Percentiles rank a stretch among this genome's conserved stretches.
phyloP scores from a whole-genome alignment of 352 stramenopile genomes.

The Phytopythium oedochilum region DNA sequence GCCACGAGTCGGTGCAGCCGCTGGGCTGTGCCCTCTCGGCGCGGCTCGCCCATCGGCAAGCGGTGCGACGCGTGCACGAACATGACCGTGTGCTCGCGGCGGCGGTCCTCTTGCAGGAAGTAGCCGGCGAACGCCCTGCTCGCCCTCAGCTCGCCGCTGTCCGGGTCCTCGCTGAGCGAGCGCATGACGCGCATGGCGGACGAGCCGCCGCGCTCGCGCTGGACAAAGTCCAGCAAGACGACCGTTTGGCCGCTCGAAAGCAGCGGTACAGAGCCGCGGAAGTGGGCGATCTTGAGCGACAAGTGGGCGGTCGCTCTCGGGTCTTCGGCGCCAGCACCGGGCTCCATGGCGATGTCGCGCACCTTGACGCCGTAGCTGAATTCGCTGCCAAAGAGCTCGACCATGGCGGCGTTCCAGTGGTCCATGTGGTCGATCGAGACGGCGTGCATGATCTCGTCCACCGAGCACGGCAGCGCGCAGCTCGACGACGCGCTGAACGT shows the following conservation, averaged over 20 bases:
- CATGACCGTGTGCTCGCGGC: constrained; percentile 9
- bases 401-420: constrained; percentile 24
- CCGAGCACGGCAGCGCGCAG: constrained; percentile 14
- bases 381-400: constrained; percentile 13
- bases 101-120: constrained; percentile 14
- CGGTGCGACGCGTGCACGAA: constrained; percentile 16
- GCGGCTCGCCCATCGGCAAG: background rate
- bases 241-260: constrained; percentile 11
- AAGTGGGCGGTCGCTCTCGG: constrained; percentile 4
- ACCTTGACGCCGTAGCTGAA: constrained; percentile 20
- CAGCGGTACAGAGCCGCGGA: constrained; percentile 11
- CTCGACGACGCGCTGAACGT: constrained; percentile 8
- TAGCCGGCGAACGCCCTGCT: constrained; percentile 13
- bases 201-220: constrained; percentile 2
- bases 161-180: constrained; percentile 6
- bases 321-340: background rate
- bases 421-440: constrained; percentile 16
- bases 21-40: constrained; percentile 9
- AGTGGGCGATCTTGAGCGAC: constrained; percentile 16
- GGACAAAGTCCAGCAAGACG: constrained; percentile 18
- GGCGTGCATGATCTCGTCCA: constrained; percentile 13
- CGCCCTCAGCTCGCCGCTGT: background rate
- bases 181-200: constrained; percentile 14
- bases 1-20: constrained; percentile 6
- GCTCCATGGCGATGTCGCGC: constrained; percentile 8